Evolutionary conservation across 1,284 basidiomycete species (phyloP).

Genomic region (Agroathelia rolfsii): DNA sequence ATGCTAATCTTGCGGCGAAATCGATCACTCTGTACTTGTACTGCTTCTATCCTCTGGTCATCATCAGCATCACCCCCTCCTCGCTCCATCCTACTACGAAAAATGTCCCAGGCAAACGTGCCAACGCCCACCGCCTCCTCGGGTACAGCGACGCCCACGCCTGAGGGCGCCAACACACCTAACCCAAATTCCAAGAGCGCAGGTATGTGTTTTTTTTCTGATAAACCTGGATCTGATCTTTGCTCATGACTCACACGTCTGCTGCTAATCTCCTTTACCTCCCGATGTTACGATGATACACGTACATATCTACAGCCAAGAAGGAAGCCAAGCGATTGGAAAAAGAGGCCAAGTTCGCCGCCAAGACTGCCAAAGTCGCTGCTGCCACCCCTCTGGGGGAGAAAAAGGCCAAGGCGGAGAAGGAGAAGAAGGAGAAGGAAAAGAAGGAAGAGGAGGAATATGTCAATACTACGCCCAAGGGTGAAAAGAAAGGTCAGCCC

Average conservation of each 20-base stretch:
- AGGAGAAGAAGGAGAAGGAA: conserved; percentile 65
- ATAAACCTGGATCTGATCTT: neutral
- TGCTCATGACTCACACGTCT: no score
- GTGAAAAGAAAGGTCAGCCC: conserved; percentile 91
- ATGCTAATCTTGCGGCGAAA: no score
- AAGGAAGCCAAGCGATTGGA: conserved; percentile 68
- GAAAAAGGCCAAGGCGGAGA: conserved; percentile 71
- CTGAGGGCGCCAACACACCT: conserved; percentile 14
- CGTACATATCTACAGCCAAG: conserved; percentile 33
- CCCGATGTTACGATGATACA: no score
- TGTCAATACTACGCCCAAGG: conserved; percentile 79
- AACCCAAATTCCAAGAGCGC: conserved; percentile 26
- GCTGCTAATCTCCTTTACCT: no score
- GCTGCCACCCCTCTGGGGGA: conserved; percentile 32
- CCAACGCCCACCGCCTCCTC: conserved; percentile 1
- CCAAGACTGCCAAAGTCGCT: conserved; percentile 57
- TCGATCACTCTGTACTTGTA: no score
- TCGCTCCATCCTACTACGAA: conserved; percentile 4
- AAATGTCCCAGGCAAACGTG: conserved; percentile 10
- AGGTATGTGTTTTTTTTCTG: conserved; percentile 13
- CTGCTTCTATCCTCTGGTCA: no score
- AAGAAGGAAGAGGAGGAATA: conserved; percentile 64
- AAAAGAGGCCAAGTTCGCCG: conserved; percentile 72
- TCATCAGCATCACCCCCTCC: conserved; percentile 1
- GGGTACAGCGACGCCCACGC: neutral